Percentiles rank a stretch among this genome's conserved stretches.
Evolutionary conservation across 192 early-diverging fungal species (phyloP).

Genomic region (Backusella mclennaniae): DNA sequence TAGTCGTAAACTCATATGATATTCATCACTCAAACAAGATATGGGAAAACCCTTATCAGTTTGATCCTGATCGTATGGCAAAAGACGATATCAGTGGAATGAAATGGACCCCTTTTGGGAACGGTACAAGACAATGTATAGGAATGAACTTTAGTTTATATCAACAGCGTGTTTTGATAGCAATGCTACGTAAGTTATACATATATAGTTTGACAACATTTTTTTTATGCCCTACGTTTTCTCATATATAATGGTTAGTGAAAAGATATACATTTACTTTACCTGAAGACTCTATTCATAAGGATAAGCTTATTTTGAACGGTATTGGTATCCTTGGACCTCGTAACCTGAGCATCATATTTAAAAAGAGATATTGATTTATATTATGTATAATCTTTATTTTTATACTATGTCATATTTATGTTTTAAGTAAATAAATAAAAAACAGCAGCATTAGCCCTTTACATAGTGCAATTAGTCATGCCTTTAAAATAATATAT

Average conservation of each 20-base stretch:
- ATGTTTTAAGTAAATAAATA: neutral
- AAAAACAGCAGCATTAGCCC: neutral
- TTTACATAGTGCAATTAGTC: too few relatives aligned
- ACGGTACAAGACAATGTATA: conserved; percentile 58
- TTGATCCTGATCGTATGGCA: conserved; percentile 51
- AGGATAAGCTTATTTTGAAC: neutral
- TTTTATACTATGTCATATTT: neutral
- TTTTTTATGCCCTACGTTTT: neutral
- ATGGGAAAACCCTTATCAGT: conserved; percentile 46
- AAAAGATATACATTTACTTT: conserved; percentile 19
- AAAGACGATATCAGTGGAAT: neutral
- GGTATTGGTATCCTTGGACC: conserved; percentile 18
- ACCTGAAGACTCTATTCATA: conserved; percentile 22
- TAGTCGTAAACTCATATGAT: conserved; percentile 11
- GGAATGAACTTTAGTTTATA: conserved; percentile 64
- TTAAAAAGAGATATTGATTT: conserved; percentile 21
- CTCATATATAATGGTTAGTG: conserved; percentile 7
- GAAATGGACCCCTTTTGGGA: conserved; percentile 58
- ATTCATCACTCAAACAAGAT: conserved; percentile 11
- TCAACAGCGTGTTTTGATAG: conserved; percentile 55
- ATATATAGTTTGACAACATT: neutral
- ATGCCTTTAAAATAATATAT: too few relatives aligned
- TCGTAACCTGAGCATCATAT: neutral
- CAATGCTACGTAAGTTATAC: conserved; percentile 46
- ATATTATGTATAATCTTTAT: neutral